Base-by-base conservation (phyloP, 2,329 filamentous ascomycete genomes). In the Xenoacremonium recifei region DNA sequence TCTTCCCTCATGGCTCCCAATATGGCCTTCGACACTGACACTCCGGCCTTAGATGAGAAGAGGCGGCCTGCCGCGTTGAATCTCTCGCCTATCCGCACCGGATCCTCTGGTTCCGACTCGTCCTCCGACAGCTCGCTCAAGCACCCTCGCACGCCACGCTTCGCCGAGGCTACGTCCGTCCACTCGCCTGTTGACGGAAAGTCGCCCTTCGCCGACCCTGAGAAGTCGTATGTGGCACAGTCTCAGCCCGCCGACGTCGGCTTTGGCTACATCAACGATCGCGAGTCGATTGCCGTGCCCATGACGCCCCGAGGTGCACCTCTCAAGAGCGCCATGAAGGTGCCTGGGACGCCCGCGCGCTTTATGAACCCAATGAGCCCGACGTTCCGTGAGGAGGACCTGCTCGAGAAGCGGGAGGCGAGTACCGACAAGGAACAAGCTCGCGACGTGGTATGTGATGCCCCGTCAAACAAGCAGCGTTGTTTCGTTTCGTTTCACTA, bases 261-360 rank as follows among this genome's bases (percentile, higher is more conserved):
- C 53, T 96, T 97, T 66, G 90, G 91, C 64, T 96, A 96, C 70
- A 87, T 96, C 61, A 76, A 80, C 57, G 76, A 76, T 54, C 69
- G 72, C 63, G 72, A 83, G 54, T 69, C 76, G 46, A 76, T 83
- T 59, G 75, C 75, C 51, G 74, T 79, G 62, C 84, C 77, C 45
- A 79, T 79, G 73, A 80, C 84, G 27, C 88, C 89, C 39, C 84
- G 77, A 56, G n/a, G n/a, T n/a, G 86, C 87, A 16, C 89, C 89
- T 6, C 78, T 96, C 56, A 95, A 93, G 76, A 95, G 89, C 66
- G 91, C 90, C 40, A 77, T 96, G 75, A 95, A 81, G 70, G 84
- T 87, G 15, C 91, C 92, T 4, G 89, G 90, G 16, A 92, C 89
- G 3, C 84, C 88, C 4, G 88, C 79, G 20, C 79, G 85, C 57